These are phyloP conservation scores for Trichomonascaceae sp. DNA, from an alignment of 1,139 yeast genomes.

Conservation along the genomic window DNA sequence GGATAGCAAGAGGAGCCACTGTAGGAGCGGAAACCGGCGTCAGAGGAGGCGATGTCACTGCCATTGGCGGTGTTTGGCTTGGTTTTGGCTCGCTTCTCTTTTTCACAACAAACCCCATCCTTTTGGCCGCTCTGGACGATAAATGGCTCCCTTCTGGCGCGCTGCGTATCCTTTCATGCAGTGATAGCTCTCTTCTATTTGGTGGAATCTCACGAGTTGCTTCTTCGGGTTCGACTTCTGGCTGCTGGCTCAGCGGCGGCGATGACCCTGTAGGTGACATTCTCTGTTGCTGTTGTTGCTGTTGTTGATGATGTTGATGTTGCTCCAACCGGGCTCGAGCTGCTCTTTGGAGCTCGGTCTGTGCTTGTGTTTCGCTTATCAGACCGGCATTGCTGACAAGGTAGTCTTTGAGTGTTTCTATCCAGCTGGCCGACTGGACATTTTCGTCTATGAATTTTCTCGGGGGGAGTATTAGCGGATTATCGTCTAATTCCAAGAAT, in stretches of 20 bases:
- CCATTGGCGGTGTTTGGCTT: neutral
- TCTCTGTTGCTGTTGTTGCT: too few species aligned
- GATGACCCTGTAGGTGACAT: too few species aligned
- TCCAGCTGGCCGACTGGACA: slow-evolving; percentile 36
- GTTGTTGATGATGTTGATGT: too few species aligned
- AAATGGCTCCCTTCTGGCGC: slow-evolving; percentile 30
- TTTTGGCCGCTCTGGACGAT: slow-evolving; percentile 35
- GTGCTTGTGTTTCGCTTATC: too few species aligned
- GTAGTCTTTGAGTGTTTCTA: slow-evolving; percentile 37
- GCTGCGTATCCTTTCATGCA: neutral
- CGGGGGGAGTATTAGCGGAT: slow-evolving; percentile 48
- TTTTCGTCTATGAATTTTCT: slow-evolving; percentile 24
- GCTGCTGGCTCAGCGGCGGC: too few species aligned
- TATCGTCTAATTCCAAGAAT: slow-evolving; percentile 57
- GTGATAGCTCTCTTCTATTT: too few species aligned
- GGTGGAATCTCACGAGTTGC: too few species aligned
- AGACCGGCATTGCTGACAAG: slow-evolving; percentile 18
- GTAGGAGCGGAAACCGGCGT: too few species aligned
- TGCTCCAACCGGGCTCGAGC: too few species aligned
- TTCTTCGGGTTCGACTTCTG: too few species aligned
- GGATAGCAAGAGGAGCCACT: slow-evolving; percentile 1
- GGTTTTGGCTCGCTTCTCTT: too few species aligned
- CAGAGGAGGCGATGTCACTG: neutral
- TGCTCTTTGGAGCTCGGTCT: too few species aligned
- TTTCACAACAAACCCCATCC: slow-evolving; percentile 22